Conservation (phyloP, 139 green algal genomes). For the Volvox reticuliferus region DNA sequence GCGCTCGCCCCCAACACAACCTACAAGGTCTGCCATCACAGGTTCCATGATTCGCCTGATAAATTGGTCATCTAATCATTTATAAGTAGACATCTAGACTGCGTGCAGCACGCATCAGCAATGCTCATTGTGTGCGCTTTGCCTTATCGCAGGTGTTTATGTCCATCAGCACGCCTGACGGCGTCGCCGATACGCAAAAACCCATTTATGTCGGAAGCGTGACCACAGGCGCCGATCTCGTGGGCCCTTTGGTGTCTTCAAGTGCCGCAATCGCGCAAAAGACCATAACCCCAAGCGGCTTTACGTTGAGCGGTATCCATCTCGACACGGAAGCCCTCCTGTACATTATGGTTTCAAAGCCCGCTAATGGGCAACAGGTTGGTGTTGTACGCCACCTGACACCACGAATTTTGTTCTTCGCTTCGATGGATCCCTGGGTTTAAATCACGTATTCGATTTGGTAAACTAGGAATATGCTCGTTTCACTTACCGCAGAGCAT, state of each 20-base stretch:
- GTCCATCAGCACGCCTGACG: neutral
- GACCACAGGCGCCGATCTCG: slow-evolving; percentile 17
- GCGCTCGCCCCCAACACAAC: slow-evolving; percentile 53
- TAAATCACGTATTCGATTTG: neutral
- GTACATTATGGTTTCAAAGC: slow-evolving; percentile 53
- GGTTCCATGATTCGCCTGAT: too few relatives aligned
- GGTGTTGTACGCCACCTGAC: neutral
- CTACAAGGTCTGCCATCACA: slow-evolving; percentile 51
- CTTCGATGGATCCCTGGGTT: neutral
- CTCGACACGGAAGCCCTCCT: slow-evolving; percentile 55
- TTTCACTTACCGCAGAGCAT: slow-evolving; percentile 6
- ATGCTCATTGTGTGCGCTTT: neutral
- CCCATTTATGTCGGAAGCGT: slow-evolving; percentile 5
- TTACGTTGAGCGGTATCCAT: slow-evolving; percentile 43
- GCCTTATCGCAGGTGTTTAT: slow-evolving; percentile 26
- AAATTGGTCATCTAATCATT: too few relatives aligned
- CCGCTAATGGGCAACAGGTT: slow-evolving; percentile 7
- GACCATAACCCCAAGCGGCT: slow-evolving; percentile 40
- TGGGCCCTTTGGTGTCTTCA: neutral
- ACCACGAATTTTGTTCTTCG: too few relatives aligned
- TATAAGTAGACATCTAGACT: too few relatives aligned
- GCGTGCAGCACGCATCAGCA: too few relatives aligned
- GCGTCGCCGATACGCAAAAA: neutral
- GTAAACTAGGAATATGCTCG: neutral
- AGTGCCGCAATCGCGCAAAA: neutral